phyloP scores from a whole-genome alignment of 345 rosid genomes.

The Mallotus nudiflorus region DNA sequence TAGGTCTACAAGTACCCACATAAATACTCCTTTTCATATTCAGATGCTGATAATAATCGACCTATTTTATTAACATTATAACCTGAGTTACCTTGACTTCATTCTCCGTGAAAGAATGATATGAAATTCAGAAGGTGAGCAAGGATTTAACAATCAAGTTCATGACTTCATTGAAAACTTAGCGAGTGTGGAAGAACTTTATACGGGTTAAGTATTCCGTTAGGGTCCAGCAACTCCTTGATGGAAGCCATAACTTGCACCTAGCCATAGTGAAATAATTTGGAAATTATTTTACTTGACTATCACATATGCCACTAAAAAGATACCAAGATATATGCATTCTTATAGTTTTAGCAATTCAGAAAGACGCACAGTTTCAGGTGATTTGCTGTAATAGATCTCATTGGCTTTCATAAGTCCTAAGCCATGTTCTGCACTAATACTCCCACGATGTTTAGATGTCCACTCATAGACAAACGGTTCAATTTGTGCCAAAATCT shows the following conservation, averaged over 20 bases:
- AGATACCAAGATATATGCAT: slow-evolving; percentile 1
- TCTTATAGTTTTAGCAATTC: neutral
- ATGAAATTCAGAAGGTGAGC: neutral
- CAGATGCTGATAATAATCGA: neutral
- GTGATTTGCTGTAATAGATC: slow-evolving; percentile 80
- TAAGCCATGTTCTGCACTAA: slow-evolving; percentile 95
- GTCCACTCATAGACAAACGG: slow-evolving; percentile 97
- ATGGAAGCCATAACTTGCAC: slow-evolving; percentile 77
- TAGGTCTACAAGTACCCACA: too few relatives aligned
- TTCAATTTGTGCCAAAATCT: slow-evolving; percentile 79
- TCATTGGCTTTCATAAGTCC: slow-evolving; percentile 93
- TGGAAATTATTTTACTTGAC: slow-evolving; percentile 11
- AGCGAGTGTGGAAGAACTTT: slow-evolving; percentile 71
- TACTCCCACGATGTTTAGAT: slow-evolving; percentile 81
- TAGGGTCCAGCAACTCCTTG: slow-evolving; percentile 76
- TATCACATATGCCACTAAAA: neutral
- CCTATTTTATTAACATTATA: neutral
- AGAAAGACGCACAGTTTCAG: slow-evolving; percentile 54
- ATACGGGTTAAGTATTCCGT: slow-evolving; percentile 82
- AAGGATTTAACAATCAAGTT: neutral
- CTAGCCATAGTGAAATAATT: slow-evolving; percentile 34
- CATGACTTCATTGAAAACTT: slow-evolving; percentile 5
- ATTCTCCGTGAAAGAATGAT: neutral
- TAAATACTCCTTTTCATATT: neutral
- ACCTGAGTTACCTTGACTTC: neutral